Conservation (phyloP, 768 basidiomycete genomes). For the Neoboletus subvelutipes region DNA sequence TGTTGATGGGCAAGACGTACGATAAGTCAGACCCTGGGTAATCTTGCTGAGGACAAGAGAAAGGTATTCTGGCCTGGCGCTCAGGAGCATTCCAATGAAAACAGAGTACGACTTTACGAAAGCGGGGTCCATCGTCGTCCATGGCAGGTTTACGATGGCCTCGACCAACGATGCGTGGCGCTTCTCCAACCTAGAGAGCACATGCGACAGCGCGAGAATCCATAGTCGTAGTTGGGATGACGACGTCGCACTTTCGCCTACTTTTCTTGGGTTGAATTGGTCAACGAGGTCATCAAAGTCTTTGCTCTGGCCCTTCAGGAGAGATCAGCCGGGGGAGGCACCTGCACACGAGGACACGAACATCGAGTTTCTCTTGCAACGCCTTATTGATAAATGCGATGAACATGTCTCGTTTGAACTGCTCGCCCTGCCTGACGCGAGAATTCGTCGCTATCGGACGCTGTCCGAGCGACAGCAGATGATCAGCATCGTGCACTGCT, state of each 20-base stretch:
- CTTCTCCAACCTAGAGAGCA: conserved; percentile 86
- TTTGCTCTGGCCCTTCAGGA: conserved; percentile 61
- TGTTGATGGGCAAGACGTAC: conserved; percentile 47
- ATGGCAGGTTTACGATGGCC: conserved; percentile 84
- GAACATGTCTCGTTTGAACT: conserved; percentile 79
- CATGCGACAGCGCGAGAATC: conserved; percentile 86
- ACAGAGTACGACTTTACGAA: conserved; percentile 88
- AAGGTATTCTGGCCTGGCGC: conserved; percentile 89
- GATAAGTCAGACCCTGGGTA: conserved; percentile 84
- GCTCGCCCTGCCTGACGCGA: conserved; percentile 73
- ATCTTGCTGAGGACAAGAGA: conserved; percentile 79
- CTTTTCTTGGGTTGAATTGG: conserved; percentile 68
- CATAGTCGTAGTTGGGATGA: conserved; percentile 67
- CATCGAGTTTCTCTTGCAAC: conserved; percentile 68
- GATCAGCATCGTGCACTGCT: conserved; percentile 11
- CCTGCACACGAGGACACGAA: conserved; percentile 37
- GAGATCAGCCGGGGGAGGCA: conserved; percentile 14
- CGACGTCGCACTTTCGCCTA: conserved; percentile 32
- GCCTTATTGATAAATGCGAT: conserved; percentile 82
- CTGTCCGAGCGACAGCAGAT: conserved; percentile 18
- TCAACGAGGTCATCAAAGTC: conserved; percentile 87
- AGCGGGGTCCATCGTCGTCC: conserved; percentile 84
- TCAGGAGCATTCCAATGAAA: conserved; percentile 89
- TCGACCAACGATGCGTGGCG: conserved; percentile 79
- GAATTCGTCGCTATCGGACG: conserved; percentile 80